Evolutionary conservation across 495 filamentous ascomycete genomes (phyloP).

Genomic region (Darksidea phi): DNA sequence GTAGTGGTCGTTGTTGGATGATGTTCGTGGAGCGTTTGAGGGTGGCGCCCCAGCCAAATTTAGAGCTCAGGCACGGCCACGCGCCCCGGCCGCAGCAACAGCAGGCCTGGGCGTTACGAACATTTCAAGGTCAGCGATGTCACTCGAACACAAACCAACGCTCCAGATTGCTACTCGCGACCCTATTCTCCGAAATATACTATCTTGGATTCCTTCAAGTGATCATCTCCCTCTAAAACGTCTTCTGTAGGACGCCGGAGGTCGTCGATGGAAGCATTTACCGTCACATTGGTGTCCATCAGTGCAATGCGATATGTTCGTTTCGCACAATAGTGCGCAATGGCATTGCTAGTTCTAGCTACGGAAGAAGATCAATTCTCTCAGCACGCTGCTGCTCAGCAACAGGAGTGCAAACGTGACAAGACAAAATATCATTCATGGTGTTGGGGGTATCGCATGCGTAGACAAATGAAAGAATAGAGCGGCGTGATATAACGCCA

Average conservation of each 20-base stretch:
- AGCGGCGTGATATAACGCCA: conserved; percentile 15
- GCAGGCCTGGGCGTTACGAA: too few relatives aligned
- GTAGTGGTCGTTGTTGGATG: background rate
- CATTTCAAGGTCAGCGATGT: too few relatives aligned
- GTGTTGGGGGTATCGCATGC: conserved; percentile 27
- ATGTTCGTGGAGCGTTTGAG: conserved; percentile 20
- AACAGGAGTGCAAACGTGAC: background rate
- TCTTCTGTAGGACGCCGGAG: too few relatives aligned
- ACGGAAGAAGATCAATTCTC: background rate
- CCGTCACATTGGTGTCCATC: too few relatives aligned
- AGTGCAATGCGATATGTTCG: background rate
- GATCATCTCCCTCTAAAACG: too few relatives aligned
- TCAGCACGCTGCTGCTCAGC: conserved; percentile 1
- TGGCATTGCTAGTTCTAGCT: conserved; percentile 5
- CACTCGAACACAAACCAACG: too few relatives aligned
- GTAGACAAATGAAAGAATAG: conserved; percentile 19
- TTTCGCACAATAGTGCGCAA: background rate
- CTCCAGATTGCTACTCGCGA: too few relatives aligned
- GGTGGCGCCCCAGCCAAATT: conserved; percentile 20
- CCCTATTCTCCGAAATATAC: too few relatives aligned
- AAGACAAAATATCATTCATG: conserved; percentile 4
- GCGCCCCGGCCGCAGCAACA: conserved; percentile 3
- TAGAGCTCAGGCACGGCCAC: conserved; percentile 3
- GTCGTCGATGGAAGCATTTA: too few relatives aligned
- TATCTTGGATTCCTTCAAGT: too few relatives aligned